These are phyloP conservation scores for Ettlia oleoabundans DNA, from an alignment of 139 green algal genomes.

Conservation along the genomic window DNA sequence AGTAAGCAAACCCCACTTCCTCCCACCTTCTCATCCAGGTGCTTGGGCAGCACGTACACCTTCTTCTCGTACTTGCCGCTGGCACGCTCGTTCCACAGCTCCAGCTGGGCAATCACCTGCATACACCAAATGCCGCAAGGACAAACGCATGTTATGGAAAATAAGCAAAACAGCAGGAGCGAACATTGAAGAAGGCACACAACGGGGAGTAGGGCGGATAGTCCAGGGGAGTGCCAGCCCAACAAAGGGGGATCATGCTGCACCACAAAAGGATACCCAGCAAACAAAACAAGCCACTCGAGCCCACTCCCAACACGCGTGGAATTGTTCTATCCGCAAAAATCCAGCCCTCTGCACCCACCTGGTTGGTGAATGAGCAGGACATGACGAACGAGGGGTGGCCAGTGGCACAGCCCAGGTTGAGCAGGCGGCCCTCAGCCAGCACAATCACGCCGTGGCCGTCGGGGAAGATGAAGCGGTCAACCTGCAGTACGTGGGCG, in stretches of 20 bases:
- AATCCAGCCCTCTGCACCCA: constrained; percentile 35
- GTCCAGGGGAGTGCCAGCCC: no score
- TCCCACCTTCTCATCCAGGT: constrained; percentile 98
- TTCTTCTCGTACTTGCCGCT: constrained; percentile 97
- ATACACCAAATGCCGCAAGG: no score
- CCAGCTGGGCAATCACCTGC: constrained; percentile 99
- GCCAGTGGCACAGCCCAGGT: constrained; percentile 99
- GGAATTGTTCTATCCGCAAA: not conserved
- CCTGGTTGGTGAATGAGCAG: constrained; percentile 99
- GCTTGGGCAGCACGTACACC: constrained; percentile 99
- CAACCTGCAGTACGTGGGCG: constrained; percentile 64
- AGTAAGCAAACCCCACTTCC: not conserved
- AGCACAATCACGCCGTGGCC: constrained; percentile 98
- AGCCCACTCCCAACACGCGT: no score
- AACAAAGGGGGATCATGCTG: no score
- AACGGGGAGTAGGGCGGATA: no score
- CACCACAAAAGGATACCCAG: no score
- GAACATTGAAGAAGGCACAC: no score
- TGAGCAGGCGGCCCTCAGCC: constrained; percentile 98
- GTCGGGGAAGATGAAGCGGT: constrained; percentile 99
- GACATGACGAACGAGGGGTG: constrained; percentile 99
- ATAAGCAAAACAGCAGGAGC: no score
- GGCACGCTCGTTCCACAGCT: constrained; percentile 98
- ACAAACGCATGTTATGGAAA: not conserved
- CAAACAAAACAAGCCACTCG: no score